Evolutionary conservation across 345 rosid genomes (phyloP), one percentile per base, ranked within the genome.

Genomic region (Viola odorata): DNA sequence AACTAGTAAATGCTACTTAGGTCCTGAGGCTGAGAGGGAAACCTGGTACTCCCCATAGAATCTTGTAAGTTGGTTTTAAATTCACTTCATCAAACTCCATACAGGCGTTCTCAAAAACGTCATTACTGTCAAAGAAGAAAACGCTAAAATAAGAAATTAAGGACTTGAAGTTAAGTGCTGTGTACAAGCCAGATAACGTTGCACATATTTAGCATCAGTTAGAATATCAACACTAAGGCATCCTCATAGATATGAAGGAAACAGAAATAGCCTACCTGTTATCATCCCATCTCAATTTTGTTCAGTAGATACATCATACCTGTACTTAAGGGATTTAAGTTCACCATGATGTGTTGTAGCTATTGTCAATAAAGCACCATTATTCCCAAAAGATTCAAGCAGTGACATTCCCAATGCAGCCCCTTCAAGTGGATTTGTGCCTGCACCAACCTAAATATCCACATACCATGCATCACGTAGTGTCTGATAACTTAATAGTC

Each of bases 1-100:
- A 51, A 49, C 56, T 32, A 23, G 62, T 45, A 50, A 15, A 47
- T 41, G 13, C 14, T 36, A 23, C 32, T 23, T 23, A 23, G 32
- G 32, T 23, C 32, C 32, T 23, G 32, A 23, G 32, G 32, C 32
- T 23, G 32, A 61, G 61, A 53, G 57, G 50, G 56, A 67, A 77
- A 92, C 98, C 96, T 89, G 98, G 98, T 70, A 92, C 81, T 70
- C 98, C 98, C 98, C 96, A 92, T 39, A 92, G 82, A 62, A 92
- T 83, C 78, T 79, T 89, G 79, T 83, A 89, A 64, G 98, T 92
- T 56, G 98, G 98, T 74, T 77, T 84, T 63, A 89, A 75, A 66
- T 89, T 89, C 59, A 76, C 84, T 67, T 89, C 96, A 77, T 89
- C 96, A 60, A 89, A 92, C 84, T 89, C 98, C 98, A 92, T 82